Percentiles rank a stretch among this genome's conserved stretches.
phyloP scores from a whole-genome alignment of 306 rosid genomes.

The Pueraria montana region DNA sequence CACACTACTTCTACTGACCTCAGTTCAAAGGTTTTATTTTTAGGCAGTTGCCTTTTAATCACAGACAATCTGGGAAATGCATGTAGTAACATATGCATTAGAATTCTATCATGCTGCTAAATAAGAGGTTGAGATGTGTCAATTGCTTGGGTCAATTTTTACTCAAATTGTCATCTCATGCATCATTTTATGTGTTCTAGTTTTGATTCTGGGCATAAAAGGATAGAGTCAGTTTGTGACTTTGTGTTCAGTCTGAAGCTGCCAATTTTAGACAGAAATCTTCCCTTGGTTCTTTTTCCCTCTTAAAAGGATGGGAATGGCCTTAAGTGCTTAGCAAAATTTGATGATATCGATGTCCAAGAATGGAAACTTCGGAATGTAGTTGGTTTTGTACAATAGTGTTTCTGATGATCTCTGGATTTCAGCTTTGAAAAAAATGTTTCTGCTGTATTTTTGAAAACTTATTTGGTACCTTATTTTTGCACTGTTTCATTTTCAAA shows the following conservation, averaged over 20 bases:
- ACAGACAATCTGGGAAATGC: constrained; percentile 11
- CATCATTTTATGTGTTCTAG: neutral
- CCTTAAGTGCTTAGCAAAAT: neutral
- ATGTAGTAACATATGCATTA: neutral
- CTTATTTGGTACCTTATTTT: neutral
- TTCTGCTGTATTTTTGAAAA: neutral
- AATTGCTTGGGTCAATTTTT: neutral
- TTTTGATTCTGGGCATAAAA: constrained; percentile 27
- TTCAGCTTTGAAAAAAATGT: constrained; percentile 4
- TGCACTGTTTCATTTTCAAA: neutral
- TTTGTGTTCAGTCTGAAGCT: constrained; percentile 11
- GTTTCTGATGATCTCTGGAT: constrained; percentile 16
- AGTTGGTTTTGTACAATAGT: constrained; percentile 3
- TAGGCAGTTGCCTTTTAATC: neutral
- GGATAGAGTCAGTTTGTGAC: neutral
- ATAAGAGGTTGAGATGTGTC: constrained; percentile 20
- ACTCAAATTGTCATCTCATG: constrained; percentile 1
- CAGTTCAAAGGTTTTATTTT: neutral
- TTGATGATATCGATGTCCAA: constrained; percentile 14
- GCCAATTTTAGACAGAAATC: neutral
- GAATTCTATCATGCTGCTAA: constrained; percentile 12
- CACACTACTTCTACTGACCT: neutral
- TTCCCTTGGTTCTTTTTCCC: neutral
- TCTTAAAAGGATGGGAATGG: neutral
- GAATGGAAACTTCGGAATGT: neutral